Percentiles rank a stretch among this genome's conserved stretches.
phyloP scores from a whole-genome alignment of 768 basidiomycete species.

The Cantharellus anzutake region DNA sequence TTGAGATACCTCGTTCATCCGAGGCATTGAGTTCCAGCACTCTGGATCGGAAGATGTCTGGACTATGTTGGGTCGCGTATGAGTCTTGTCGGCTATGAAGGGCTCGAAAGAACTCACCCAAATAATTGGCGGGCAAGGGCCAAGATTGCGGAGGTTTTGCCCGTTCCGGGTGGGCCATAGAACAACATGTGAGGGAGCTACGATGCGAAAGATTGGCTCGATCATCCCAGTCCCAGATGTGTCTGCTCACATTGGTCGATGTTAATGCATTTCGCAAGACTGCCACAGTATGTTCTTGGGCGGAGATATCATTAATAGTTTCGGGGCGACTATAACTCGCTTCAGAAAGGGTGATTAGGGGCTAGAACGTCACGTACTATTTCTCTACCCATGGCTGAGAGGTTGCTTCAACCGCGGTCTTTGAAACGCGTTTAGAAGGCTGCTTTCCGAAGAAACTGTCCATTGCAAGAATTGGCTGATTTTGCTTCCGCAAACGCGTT shows the following conservation, averaged over 20 bases:
- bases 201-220: constrained; percentile 5
- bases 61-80: background rate
- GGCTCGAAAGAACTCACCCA: constrained; percentile 34
- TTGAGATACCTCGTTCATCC: constrained; percentile 91
- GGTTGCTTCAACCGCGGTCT: constrained; percentile 14
- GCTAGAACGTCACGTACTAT: constrained; percentile 39
- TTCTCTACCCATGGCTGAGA: constrained; percentile 97
- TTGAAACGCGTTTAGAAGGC: background rate
- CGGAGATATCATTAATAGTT: constrained; percentile 94
- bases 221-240: background rate
- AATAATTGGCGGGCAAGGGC: constrained; percentile 87
- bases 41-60: constrained; percentile 80
- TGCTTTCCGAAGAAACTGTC: constrained; percentile 16
- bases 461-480: too few relatives aligned
- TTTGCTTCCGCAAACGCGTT: too few relatives aligned
- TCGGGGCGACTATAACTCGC: constrained; percentile 57
- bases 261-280: constrained; percentile 81
- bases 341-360: background rate
- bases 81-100: background rate
- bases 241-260: constrained; percentile 60
- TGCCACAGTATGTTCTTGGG: constrained; percentile 90
- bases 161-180: constrained; percentile 97
- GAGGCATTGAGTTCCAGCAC: constrained; percentile 97
- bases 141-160: constrained; percentile 96
- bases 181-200: constrained; percentile 99